Percentiles rank a stretch among this genome's conserved stretches.
phyloP scores from a whole-genome alignment of 345 rosid species.

The Bruguiera gymnorhiza region DNA sequence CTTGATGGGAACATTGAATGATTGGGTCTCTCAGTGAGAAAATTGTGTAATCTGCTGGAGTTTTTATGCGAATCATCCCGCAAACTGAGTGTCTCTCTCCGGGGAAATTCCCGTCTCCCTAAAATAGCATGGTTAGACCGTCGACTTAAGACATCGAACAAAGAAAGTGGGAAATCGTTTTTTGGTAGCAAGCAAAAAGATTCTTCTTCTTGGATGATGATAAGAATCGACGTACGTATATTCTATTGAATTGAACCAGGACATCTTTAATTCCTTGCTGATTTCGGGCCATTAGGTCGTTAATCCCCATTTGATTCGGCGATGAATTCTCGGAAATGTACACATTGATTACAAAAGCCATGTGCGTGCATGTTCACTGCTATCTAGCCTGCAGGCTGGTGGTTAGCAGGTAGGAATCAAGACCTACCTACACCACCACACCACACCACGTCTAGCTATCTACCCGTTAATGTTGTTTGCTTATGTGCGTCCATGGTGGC shows the following conservation, averaged over 20 bases:
- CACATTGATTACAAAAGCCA: not conserved
- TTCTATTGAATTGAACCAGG: not conserved
- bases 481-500: not conserved
- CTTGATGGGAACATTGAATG: conserved; percentile 15
- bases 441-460: not conserved
- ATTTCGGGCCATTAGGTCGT: no score
- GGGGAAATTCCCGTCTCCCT: not conserved
- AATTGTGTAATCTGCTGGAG: not conserved
- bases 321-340: not conserved
- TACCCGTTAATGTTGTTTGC: not conserved
- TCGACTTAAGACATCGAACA: not conserved
- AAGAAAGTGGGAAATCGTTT: not conserved
- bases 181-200: not conserved
- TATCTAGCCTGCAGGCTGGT: conserved; percentile 5
- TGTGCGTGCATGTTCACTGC: not conserved
- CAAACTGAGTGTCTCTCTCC: not conserved
- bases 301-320: no score
- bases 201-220: not conserved
- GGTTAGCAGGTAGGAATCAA: not conserved
- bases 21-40: not conserved
- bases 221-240: not conserved
- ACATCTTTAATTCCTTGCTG: not conserved
- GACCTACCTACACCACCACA: not conserved
- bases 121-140: not conserved
- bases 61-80: not conserved